These are phyloP conservation scores for Solanum chiquidenum DNA, from an alignment of 257 asterid species.

Conservation along the genomic window DNA sequence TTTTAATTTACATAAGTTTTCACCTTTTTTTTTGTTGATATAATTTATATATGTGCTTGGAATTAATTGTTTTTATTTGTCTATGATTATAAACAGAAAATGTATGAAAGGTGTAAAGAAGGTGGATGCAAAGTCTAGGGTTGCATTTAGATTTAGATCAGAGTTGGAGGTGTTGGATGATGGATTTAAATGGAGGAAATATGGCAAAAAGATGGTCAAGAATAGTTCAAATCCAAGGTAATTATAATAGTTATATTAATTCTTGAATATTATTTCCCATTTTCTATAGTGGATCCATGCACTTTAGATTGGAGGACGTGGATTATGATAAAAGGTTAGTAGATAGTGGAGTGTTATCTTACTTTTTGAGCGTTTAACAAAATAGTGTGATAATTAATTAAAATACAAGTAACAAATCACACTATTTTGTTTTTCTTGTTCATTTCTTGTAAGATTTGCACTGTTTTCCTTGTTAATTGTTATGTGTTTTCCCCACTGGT, in stretches of 20 bases:
- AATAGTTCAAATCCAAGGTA: slow-evolving; percentile 22
- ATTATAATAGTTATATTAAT: background rate
- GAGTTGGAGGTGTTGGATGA: slow-evolving; percentile 17
- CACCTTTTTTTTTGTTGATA: background rate
- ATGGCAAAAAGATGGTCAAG: slow-evolving; percentile 25
- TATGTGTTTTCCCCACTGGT: background rate
- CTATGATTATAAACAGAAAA: background rate
- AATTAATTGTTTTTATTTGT: background rate
- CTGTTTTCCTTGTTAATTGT: too few species aligned
- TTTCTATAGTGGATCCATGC: background rate
- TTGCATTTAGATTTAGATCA: slow-evolving; percentile 16
- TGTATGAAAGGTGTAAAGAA: background rate
- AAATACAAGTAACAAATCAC: too few species aligned
- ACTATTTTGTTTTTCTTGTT: background rate
- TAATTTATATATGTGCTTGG: background rate
- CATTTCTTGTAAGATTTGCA: background rate
- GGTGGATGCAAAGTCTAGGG: background rate
- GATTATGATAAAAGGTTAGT: too few species aligned
- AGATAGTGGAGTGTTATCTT: background rate
- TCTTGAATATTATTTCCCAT: background rate
- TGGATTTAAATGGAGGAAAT: slow-evolving; percentile 24
- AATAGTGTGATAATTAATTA: too few species aligned
- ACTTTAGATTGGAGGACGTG: background rate
- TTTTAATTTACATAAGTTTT: background rate
- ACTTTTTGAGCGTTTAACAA: background rate